Base-by-base conservation (phyloP, 2,329 filamentous ascomycete species). In the Celoporthe dispersa region DNA sequence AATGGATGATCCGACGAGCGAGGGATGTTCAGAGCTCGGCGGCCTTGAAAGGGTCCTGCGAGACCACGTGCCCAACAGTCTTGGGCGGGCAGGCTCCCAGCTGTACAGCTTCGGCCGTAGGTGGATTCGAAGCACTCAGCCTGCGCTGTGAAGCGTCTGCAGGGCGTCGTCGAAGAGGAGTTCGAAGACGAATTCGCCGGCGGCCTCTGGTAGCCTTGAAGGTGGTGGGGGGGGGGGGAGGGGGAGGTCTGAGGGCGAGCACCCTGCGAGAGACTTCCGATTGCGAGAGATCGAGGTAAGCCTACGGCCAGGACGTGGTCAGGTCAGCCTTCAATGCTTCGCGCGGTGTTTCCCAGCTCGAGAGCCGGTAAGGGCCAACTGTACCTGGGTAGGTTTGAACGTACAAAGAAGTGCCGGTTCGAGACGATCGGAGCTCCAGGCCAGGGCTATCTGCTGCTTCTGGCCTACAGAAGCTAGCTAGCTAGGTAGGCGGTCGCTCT, bases 241-340 rank as follows among this genome's bases (percentile, higher is more conserved):
- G 9, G 41, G 67, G 35, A 65, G 22, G 44, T 25, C 33, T 67
- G 33, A 53, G 39, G 14, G 11, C 39, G 39, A 4, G 44, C 37
- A 48, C 61, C 66, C 6, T 48, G n/a, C 25, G 41, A 67, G 64
- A 69, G 53, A 57, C 67, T 57, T 31, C 48, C 39, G 61, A 44
- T n/a, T n/a, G 33, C 51, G 35, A 37, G 37, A 60, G 55, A 9
- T 37, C 12, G 31, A 60, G 37, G 39, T 19, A 41, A 64, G 22
- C 39, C 61, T 66, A 70, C 59, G 31, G 51, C 25, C 31, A 35
- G 55, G 55, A 60, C 35, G 51, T 48, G 41, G 64, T 53, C 39
- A 61, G 33, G 70, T 71, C 55, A 71, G 70, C 55, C 68, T 51
- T 51, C 41, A 71, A 66, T 69, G 64, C 68, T 62, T 37, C 53